Conservation (phyloP, 371 early-diverging fungal genomes). For the Syncephalastrum contaminatum region DNA sequence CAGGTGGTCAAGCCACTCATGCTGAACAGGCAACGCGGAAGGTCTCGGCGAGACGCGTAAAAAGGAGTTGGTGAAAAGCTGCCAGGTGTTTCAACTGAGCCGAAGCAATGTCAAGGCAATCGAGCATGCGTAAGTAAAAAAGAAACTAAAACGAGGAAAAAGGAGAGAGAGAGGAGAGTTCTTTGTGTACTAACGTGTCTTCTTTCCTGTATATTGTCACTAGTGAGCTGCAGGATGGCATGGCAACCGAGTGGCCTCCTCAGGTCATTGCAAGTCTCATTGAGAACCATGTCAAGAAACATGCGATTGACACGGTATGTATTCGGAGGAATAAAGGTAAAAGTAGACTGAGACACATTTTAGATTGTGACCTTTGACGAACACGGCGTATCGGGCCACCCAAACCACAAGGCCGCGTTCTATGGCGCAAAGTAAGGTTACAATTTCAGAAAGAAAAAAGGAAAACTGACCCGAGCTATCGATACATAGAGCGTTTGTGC, state of each 20-base stretch:
- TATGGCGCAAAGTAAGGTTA: conserved; percentile 70
- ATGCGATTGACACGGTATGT: conserved; percentile 64
- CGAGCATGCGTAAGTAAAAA: conserved; percentile 61
- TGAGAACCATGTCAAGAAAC: conserved; percentile 55
- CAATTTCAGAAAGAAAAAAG: background rate
- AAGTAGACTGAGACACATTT: conserved; percentile 3
- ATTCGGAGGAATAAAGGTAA: conserved; percentile 11
- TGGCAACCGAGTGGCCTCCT: conserved; percentile 70
- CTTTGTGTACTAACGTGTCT: conserved; percentile 5
- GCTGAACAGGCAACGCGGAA: conserved; percentile 68
- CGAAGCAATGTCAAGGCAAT: conserved; percentile 59
- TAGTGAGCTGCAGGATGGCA: conserved; percentile 78
- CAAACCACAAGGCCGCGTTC: conserved; percentile 88
- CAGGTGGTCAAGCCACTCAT: background rate
- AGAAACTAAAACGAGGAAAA: conserved; percentile 15
- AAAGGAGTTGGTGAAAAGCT: conserved; percentile 74
- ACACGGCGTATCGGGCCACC: conserved; percentile 90
- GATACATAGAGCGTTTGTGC: background rate
- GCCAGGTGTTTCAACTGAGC: conserved; percentile 66
- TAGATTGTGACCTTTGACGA: conserved; percentile 94
- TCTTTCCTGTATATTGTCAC: background rate
- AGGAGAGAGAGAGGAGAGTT: too few species aligned
- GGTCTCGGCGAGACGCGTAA: conserved; percentile 77
- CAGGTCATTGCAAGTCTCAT: conserved; percentile 57
- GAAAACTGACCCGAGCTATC: background rate